Percentiles rank a stretch among this genome's conserved stretches.
These are phyloP conservation scores for Haematococcus lacustris DNA, from an alignment of 139 green algal genomes.

Conservation along the genomic window DNA sequence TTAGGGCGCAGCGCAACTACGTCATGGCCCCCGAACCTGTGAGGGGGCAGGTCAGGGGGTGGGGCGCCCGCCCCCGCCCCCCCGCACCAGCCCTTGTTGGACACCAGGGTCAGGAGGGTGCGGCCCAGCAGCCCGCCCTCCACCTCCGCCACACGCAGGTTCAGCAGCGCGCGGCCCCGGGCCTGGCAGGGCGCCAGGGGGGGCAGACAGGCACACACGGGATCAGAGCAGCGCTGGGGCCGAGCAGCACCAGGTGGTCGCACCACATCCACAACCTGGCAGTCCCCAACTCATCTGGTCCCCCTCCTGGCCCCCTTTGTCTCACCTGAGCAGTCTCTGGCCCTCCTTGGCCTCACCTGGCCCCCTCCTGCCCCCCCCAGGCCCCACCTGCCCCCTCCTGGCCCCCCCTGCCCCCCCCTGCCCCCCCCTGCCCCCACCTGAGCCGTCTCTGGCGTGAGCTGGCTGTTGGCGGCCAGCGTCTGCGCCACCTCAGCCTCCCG, in stretches of 20 bases:
- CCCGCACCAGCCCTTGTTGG: slow-evolving; percentile 57
- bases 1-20: slow-evolving; percentile 53
- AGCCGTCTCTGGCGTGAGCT: slow-evolving; percentile 30
- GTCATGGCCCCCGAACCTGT: slow-evolving; percentile 82
- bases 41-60: slow-evolving; percentile 49
- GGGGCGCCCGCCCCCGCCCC: not conserved
- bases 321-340: not conserved
- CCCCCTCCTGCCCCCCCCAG: no score
- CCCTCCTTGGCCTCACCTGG: not conserved
- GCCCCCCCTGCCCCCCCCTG: not conserved
- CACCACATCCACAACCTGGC: no score
- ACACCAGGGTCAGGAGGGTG: slow-evolving; percentile 77
- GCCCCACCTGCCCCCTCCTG: not conserved
- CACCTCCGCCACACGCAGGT: slow-evolving; percentile 63
- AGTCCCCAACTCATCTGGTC: no score
- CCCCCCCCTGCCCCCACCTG: slow-evolving; percentile 22
- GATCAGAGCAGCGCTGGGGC: not conserved
- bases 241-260: no score
- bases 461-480: slow-evolving; percentile 21
- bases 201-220: not conserved
- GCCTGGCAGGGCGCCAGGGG: slow-evolving; percentile 21
- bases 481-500: slow-evolving; percentile 43
- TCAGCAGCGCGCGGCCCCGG: slow-evolving; percentile 65
- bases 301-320: no score
- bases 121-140: slow-evolving; percentile 80